Conservation (phyloP, 176 grass and related monocot species). For the Panicum miliaceum region DNA sequence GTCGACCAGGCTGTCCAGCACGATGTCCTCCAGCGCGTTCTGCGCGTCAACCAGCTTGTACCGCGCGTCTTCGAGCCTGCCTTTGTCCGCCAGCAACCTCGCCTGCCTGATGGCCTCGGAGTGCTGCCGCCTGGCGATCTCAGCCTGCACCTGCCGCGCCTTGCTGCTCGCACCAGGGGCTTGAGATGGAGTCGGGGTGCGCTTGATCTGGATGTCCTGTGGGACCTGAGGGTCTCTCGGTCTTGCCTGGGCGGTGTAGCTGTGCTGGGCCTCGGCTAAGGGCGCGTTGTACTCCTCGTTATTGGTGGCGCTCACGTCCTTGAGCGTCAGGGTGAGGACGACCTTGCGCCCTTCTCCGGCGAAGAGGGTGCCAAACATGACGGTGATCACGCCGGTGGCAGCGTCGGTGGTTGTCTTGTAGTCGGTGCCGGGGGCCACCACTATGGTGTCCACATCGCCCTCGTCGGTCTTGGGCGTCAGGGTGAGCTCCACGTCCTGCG, state of each 20-base stretch:
- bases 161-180: neutral
- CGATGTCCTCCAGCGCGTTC: too few species aligned
- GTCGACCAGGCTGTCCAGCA: too few species aligned
- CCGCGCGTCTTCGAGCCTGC: too few species aligned
- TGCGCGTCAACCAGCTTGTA: neutral
- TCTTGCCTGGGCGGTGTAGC: neutral
- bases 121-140: neutral
- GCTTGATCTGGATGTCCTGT: neutral
- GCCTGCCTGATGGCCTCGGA: neutral
- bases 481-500: conserved; percentile 12
- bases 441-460: too few species aligned
- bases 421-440: neutral
- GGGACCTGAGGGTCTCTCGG: neutral
- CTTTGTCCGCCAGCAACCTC: neutral
- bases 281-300: neutral
- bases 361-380: conserved; percentile 44
- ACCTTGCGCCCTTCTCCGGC: conserved; percentile 24
- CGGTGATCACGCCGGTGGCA: neutral
- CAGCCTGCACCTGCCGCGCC: neutral
- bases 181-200: too few species aligned
- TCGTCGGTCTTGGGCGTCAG: too few species aligned
- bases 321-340: neutral
- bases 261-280: neutral
- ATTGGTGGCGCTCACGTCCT: neutral
- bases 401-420: neutral